phyloP scores from a whole-genome alignment of 495 filamentous ascomycete genomes.

The Terfezia claveryi region DNA sequence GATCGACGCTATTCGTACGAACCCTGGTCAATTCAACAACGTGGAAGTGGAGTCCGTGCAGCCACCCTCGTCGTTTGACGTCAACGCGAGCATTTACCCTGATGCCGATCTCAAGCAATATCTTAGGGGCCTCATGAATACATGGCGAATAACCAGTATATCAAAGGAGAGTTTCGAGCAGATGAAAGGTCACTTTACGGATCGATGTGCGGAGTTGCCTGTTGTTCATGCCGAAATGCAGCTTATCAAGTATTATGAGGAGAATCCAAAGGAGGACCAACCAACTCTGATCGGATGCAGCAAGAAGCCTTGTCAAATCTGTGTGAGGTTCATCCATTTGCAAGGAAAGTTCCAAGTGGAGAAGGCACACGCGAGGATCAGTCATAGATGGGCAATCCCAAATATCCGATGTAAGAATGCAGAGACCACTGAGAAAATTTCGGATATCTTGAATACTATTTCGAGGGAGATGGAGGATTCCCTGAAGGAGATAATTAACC shows the following conservation, averaged over 20 bases:
- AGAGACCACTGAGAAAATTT: conserved; percentile 7
- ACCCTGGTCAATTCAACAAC: conserved; percentile 5
- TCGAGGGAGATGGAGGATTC: conserved; percentile 11
- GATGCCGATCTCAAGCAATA: conserved; percentile 4
- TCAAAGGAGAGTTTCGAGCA: conserved; percentile 3
- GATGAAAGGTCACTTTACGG: conserved; percentile 9
- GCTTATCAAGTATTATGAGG: conserved; percentile 18
- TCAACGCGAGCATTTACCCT: background rate
- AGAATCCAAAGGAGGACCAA: conserved; percentile 8
- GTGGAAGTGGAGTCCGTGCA: conserved; percentile 10
- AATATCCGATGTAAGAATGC: conserved; percentile 12
- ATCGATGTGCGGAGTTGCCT: conserved; percentile 10
- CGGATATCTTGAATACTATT: conserved; percentile 16
- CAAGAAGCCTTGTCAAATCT: conserved; percentile 18
- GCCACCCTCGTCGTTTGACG: conserved; percentile 3
- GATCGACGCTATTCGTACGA: conserved; percentile 7
- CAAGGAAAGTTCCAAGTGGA: conserved; percentile 15
- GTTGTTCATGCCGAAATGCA: conserved; percentile 18
- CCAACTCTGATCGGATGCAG: conserved; percentile 16
- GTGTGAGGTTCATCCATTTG: conserved; percentile 14
- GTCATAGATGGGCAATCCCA: conserved; percentile 15
- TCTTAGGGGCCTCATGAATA: background rate
- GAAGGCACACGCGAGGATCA: conserved; percentile 12
- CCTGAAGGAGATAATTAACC: background rate
- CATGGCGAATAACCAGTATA: background rate